Conservation (phyloP, 371 early-diverging fungal genomes). For the Batrachochytrium dendrobatidis region DNA sequence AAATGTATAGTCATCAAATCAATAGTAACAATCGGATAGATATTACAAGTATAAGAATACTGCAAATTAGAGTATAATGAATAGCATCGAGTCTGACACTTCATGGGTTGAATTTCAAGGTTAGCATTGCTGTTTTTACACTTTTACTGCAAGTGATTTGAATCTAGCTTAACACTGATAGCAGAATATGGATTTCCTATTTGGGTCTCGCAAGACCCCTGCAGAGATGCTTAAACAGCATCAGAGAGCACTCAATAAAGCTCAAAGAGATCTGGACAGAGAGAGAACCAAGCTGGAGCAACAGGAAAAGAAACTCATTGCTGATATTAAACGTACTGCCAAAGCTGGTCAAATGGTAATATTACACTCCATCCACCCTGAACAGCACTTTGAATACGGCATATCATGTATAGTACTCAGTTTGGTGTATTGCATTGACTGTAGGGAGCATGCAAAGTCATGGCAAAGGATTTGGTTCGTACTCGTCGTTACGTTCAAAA, state of each 20-base stretch:
- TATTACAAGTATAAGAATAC: too few species aligned
- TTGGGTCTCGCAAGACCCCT: slow-evolving; percentile 51
- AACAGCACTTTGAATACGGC: neutral
- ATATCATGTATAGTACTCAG: slow-evolving; percentile 1
- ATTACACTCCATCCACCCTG: too few species aligned
- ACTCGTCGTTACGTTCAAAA: slow-evolving; percentile 89
- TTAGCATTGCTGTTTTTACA: too few species aligned
- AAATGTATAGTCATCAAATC: too few species aligned
- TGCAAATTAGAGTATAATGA: too few species aligned
- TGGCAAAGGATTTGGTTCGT: slow-evolving; percentile 95
- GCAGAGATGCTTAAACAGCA: slow-evolving; percentile 87
- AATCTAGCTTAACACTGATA: too few species aligned
- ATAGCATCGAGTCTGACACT: too few species aligned
- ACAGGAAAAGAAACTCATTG: slow-evolving; percentile 90
- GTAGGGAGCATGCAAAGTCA: slow-evolving; percentile 82
- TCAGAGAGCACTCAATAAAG: slow-evolving; percentile 78
- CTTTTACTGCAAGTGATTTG: too few species aligned
- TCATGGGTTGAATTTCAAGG: too few species aligned
- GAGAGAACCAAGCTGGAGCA: slow-evolving; percentile 82
- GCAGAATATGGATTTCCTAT: slow-evolving; percentile 31
- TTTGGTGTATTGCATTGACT: neutral
- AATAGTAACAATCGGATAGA: too few species aligned
- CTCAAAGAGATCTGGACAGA: slow-evolving; percentile 89
- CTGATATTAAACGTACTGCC: slow-evolving; percentile 87
- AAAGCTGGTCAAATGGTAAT: slow-evolving; percentile 87